phyloP scores from a whole-genome alignment of 495 filamentous ascomycete species.

The Penicillium psychrofluorescens region DNA sequence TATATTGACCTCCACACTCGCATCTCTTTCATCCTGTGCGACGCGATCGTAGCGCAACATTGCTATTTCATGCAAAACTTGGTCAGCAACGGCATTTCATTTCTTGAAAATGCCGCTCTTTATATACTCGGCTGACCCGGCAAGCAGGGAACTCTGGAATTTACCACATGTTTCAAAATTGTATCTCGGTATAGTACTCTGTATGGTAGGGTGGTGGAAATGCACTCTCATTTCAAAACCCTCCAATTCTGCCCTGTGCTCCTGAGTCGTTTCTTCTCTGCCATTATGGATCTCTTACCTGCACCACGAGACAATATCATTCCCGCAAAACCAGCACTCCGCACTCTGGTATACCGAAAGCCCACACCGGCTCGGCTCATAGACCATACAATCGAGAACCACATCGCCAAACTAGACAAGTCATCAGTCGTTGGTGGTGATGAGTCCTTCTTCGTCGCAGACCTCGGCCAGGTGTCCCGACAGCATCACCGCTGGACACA shows the following conservation, averaged over 20 bases:
- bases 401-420: conserved; percentile 3
- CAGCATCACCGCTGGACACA: conserved; percentile 6
- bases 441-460: conserved; percentile 20
- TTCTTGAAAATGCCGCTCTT: too few relatives aligned
- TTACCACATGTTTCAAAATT: too few relatives aligned
- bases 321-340: not conserved
- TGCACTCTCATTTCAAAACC: conserved; percentile 2
- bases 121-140: too few relatives aligned
- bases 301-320: not conserved
- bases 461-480: conserved; percentile 11
- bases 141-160: too few relatives aligned
- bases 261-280: conserved; percentile 1
- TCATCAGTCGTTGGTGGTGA: conserved; percentile 5
- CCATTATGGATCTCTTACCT: conserved; percentile 3
- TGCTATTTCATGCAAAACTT: too few relatives aligned
- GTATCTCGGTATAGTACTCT: not conserved
- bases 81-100: too few relatives aligned
- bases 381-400: conserved; percentile 11
- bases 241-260: not conserved
- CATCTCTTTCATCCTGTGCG: too few relatives aligned
- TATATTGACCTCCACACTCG: too few relatives aligned
- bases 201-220: not conserved
- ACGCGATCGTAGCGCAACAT: too few relatives aligned
- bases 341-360: not conserved
- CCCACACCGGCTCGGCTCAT: conserved; percentile 1